Evolutionary conservation across 2,329 filamentous ascomycete species (phyloP), one percentile per base, ranked within the genome.

Genomic region (Ascochyta fabae): DNA sequence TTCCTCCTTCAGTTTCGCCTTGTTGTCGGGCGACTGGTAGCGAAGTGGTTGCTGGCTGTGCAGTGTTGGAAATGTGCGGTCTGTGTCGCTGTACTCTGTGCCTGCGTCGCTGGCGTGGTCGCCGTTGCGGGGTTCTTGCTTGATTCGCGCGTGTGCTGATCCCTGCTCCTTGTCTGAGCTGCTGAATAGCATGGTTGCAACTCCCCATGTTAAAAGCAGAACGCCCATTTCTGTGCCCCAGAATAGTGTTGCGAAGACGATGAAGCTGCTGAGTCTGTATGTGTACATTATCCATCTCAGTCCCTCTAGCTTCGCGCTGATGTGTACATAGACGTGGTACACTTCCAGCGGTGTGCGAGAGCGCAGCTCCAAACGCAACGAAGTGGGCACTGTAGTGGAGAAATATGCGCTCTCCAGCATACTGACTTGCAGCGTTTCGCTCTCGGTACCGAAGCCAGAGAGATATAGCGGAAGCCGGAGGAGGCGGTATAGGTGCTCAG

Each of bases 241-340:
- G 75, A 97, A 97, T 0, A 85, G 64, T 0, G 79, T 75, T 0
- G 88, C 90, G 66, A 92, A 89, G 0, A 88, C 68, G 0, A 89
- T 48, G 55, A 92, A 92, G 5, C 87, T 87, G 1, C 86, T 73
- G 33, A 95, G 68, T 12, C 89, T 86, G 77, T 94, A 88, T 58
- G 91, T 87, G 68, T 95, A 95, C 90, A 99, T 96, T 51, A 93
- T 67, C 63, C 77, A 84, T 72, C 85, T 81, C 58, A 97, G 74
- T 0, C 94, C 94, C 10, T 84, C 82, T 61, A 97, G 86, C 48
- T 86, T 84, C 4, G 94, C 93, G 26, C 84, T 86, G 59, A 98
- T 86, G 3, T 83, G 83, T 31, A 96, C 81, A 13, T 77, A 78
- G 4, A 85, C 87, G 19, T 79, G 79, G 73, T 97, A 97, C 6